These are phyloP conservation scores for Zygosaccharomyces lentus DNA, from an alignment of 805 yeast genomes.

Conservation along the genomic window DNA sequence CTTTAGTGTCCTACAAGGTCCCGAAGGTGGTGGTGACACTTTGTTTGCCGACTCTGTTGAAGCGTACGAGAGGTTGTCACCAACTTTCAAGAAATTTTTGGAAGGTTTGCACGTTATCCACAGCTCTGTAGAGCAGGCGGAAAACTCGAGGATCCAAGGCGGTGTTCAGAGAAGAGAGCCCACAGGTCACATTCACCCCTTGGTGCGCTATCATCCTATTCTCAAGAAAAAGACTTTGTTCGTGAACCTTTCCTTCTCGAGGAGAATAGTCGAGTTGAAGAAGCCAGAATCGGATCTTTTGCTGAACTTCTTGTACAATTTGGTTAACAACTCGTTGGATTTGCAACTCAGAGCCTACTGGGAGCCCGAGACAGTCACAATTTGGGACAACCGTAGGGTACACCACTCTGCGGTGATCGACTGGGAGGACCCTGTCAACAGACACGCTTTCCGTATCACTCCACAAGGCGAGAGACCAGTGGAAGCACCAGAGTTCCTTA, in stretches of 20 bases:
- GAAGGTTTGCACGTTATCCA: conserved; percentile 61
- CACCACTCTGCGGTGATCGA: conserved; percentile 65
- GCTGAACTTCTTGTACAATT: conserved; percentile 50
- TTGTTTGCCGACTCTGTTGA: conserved; percentile 62
- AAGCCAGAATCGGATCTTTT: conserved; percentile 62
- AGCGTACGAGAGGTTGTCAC: conserved; percentile 67
- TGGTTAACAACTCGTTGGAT: conserved; percentile 49
- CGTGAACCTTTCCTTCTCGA: conserved; percentile 56
- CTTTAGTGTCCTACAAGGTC: conserved; percentile 56
- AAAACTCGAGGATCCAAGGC: conserved; percentile 48
- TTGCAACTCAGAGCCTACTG: conserved; percentile 65
- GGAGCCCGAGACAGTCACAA: conserved; percentile 63
- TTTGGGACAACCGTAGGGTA: conserved; percentile 75
- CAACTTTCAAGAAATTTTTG: conserved; percentile 52
- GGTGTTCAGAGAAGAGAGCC: conserved; percentile 63
- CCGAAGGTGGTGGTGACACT: conserved; percentile 69
- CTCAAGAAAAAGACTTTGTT: conserved; percentile 55
- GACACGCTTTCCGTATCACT: conserved; percentile 71
- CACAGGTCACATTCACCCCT: conserved; percentile 51
- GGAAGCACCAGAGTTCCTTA: conserved; percentile 41
- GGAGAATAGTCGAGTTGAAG: conserved; percentile 65
- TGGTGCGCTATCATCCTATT: conserved; percentile 68
- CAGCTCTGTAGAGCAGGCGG: conserved; percentile 65
- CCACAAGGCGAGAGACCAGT: conserved; percentile 71
- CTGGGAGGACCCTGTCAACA: conserved; percentile 58